A percentile compares a stretch with the other conserved stretches of the same genome.
Evolutionary conservation across 2,329 filamentous ascomycete species (phyloP).

Genomic region (Cladophialophora psammophila): DNA sequence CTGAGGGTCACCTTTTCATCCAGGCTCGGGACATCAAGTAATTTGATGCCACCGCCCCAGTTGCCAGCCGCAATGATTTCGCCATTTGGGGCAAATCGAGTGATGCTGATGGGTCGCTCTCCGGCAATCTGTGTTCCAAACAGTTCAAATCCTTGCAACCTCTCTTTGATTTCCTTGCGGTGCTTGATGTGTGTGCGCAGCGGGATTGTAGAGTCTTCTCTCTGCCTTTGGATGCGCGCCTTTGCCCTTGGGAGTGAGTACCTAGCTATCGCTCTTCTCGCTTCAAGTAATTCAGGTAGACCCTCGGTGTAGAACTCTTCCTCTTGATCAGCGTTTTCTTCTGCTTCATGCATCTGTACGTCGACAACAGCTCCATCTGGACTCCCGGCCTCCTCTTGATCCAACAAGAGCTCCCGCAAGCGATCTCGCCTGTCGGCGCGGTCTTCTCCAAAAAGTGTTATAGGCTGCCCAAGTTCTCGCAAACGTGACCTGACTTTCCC

Average conservation of each 20-base stretch:
- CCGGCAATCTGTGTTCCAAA: conserved; percentile 93
- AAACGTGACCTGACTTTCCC: conserved; percentile 80
- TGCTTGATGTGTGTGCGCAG: conserved; percentile 91
- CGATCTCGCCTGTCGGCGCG: conserved; percentile 85
- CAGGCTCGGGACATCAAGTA: conserved; percentile 83
- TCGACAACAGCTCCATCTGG: conserved; percentile 63
- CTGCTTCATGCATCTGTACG: conserved; percentile 63
- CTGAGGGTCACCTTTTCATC: conserved; percentile 77
- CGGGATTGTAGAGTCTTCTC: conserved; percentile 80
- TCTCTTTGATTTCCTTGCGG: conserved; percentile 85
- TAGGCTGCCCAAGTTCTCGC: conserved; percentile 87
- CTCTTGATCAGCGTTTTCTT: conserved; percentile 75
- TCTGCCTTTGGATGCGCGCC: conserved; percentile 77
- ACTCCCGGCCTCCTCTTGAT: conserved; percentile 68
- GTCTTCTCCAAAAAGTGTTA: conserved; percentile 93
- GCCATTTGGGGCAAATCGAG: conserved; percentile 85
- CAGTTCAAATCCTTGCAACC: conserved; percentile 81
- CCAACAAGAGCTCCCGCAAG: conserved; percentile 79
- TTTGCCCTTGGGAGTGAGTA: conserved; percentile 86
- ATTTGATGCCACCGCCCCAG: conserved; percentile 87
- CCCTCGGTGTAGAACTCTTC: conserved; percentile 97
- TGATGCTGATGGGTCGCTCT: conserved; percentile 89
- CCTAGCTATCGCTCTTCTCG: conserved; percentile 78
- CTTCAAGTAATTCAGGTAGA: conserved; percentile 73
- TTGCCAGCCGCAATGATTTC: conserved; percentile 87